Evolutionary conservation across 192 early-diverging fungal genomes (phyloP).

Genomic region (Entomortierella parvispora): DNA sequence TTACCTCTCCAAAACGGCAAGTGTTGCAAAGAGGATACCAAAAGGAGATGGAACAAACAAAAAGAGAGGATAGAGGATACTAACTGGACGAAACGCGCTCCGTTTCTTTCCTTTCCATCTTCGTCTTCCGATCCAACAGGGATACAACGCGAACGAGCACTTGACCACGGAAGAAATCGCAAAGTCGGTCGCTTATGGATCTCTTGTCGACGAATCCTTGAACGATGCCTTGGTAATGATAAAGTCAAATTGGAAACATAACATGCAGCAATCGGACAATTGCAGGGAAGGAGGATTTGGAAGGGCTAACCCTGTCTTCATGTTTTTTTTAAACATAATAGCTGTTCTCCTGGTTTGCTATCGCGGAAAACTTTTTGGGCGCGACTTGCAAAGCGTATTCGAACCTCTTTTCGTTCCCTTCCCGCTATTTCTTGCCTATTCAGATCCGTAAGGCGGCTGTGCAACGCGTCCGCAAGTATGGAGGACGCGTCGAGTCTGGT

Average conservation of each 20-base stretch:
- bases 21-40: not conserved
- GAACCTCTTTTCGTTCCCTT: slow-evolving; percentile 73
- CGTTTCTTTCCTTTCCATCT: too few species aligned
- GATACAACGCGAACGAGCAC: slow-evolving; percentile 52
- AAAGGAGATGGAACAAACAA: not conserved
- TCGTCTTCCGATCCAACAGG: too few species aligned
- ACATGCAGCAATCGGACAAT: not conserved
- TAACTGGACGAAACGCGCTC: too few species aligned
- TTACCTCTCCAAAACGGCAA: slow-evolving; percentile 54
- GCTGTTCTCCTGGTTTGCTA: slow-evolving; percentile 87
- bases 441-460: slow-evolving; percentile 79
- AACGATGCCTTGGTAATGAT: slow-evolving; percentile 74
- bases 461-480: slow-evolving; percentile 69
- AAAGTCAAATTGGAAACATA: not conserved
- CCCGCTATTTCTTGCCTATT: slow-evolving; percentile 73
- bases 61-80: slow-evolving; percentile 28
- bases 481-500: slow-evolving; percentile 47
- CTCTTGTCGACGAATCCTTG: slow-evolving; percentile 82
- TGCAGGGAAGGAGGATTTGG: not conserved
- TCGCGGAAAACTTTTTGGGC: slow-evolving; percentile 82
- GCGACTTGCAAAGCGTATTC: slow-evolving; percentile 79
- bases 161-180: slow-evolving; percentile 52
- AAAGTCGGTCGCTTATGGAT: slow-evolving; percentile 66
- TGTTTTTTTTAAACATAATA: slow-evolving; percentile 14
- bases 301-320: not conserved